phyloP scores from a whole-genome alignment of 1,284 basidiomycete genomes.

The Sutorius eximius region DNA sequence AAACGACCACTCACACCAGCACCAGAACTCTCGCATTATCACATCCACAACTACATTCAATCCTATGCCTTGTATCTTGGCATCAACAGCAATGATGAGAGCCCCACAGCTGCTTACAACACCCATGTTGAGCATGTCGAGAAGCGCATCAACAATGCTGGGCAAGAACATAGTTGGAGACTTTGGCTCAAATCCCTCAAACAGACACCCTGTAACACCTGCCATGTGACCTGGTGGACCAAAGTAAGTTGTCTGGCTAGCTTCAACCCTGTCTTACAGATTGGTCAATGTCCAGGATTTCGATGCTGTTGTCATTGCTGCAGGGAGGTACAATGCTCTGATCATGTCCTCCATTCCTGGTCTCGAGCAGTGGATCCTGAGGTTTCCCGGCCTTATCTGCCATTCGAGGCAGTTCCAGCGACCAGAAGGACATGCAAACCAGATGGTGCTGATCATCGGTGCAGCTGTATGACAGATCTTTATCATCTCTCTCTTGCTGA shows the following conservation, averaged over 20 bases:
- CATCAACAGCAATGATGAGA: conserved; percentile 44
- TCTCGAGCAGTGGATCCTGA: conserved; percentile 34
- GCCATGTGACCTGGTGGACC: conserved; percentile 25
- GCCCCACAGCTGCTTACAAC: conserved; percentile 42
- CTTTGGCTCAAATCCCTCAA: conserved; percentile 37
- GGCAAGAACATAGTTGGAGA: conserved; percentile 41
- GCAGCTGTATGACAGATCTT: conserved; percentile 20
- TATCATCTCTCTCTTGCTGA: background rate
- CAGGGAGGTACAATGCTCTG: conserved; percentile 15
- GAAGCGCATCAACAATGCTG: conserved; percentile 36
- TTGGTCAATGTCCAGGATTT: conserved; percentile 10
- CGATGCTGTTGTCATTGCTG: conserved; percentile 19
- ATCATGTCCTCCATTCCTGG: conserved; percentile 15
- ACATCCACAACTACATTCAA: conserved; percentile 31
- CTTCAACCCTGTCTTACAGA: background rate
- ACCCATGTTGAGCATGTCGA: conserved; percentile 50
- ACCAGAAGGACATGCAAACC: conserved; percentile 39
- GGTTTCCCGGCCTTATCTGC: conserved; percentile 37
- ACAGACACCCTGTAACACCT: conserved; percentile 30
- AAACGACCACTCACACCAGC: background rate
- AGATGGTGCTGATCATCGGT: conserved; percentile 50
- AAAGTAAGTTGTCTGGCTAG: conserved; percentile 8
- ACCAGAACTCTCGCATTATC: conserved; percentile 25
- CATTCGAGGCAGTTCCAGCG: conserved; percentile 49
- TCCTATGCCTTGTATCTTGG: conserved; percentile 42